These are phyloP conservation scores for Pseudogymnoascus sp. DNA, from an alignment of 2,329 filamentous ascomycete genomes.

Conservation along the genomic window DNA sequence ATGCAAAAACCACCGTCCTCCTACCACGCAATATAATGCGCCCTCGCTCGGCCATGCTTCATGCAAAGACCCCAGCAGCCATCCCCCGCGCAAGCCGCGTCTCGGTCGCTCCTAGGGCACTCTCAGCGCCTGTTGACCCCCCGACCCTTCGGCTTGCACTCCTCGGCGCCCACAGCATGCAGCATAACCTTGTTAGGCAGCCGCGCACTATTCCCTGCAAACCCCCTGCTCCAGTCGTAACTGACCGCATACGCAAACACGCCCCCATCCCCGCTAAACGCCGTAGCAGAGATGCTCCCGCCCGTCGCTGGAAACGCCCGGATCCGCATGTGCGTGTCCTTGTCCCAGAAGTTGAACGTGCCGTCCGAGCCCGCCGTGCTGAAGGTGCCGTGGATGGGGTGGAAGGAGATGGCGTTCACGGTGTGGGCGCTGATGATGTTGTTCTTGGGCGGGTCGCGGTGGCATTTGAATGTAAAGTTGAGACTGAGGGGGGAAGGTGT, in stretches of 20 bases:
- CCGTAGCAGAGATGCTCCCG: conserved; percentile 80
- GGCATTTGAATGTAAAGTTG: conserved; percentile 99
- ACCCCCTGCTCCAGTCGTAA: conserved; percentile 99
- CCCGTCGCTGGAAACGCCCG: conserved; percentile 81
- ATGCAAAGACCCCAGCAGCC: background rate
- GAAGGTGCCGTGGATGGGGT: conserved; percentile 95
- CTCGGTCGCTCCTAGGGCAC: background rate
- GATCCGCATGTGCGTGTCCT: conserved; percentile 78
- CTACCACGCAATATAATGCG: no score
- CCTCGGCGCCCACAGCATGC: conserved; percentile 60
- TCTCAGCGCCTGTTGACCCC: conserved; percentile 6
- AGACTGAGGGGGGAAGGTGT: conserved; percentile 41
- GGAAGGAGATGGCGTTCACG: conserved; percentile 96
- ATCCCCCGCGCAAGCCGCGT: background rate
- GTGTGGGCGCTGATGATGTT: conserved; percentile 84
- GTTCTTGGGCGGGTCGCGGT: conserved; percentile 68
- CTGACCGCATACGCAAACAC: conserved; percentile 89
- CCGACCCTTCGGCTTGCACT: conserved; percentile 43
- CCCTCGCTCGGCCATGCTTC: no score
- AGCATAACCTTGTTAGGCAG: conserved; percentile 77
- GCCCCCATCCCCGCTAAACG: conserved; percentile 75
- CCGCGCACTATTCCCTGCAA: conserved; percentile 67
- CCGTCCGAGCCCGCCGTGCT: conserved; percentile 92
- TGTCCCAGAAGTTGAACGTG: conserved; percentile 96
- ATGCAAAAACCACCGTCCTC: background rate